Percentiles rank a stretch among this genome's conserved stretches.
phyloP scores from a whole-genome alignment of 495 filamentous ascomycete species.

The Penicillium canariense region DNA sequence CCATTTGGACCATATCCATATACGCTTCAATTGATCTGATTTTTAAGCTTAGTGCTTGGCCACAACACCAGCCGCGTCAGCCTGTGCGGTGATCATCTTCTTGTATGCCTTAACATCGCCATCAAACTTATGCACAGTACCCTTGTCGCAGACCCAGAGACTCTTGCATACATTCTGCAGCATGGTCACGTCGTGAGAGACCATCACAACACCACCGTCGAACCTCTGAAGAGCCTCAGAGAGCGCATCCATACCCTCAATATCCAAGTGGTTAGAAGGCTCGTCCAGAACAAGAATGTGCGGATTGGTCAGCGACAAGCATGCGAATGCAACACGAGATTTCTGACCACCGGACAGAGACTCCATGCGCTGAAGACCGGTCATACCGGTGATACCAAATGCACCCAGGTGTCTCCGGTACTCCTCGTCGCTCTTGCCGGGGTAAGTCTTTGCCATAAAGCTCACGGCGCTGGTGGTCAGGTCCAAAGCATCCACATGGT shows the following conservation, averaged over 20 bases:
- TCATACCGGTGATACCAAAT: constrained; percentile 98
- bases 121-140: constrained; percentile 93
- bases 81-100: constrained; percentile 89
- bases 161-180: constrained; percentile 90
- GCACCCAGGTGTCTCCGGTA: constrained; percentile 94
- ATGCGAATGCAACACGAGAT: constrained; percentile 95
- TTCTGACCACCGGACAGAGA: constrained; percentile 96
- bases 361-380: constrained; percentile 94
- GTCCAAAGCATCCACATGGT: constrained; percentile 97
- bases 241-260: constrained; percentile 98
- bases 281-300: constrained; percentile 98
- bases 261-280: constrained; percentile 97
- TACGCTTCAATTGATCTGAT: not conserved
- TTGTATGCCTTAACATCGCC: constrained; percentile 97
- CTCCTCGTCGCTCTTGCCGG: constrained; percentile 90
- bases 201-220: constrained; percentile 95
- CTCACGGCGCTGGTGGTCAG: constrained; percentile 81
- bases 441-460: constrained; percentile 93
- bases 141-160: constrained; percentile 95
- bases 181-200: constrained; percentile 99
- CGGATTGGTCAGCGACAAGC: constrained; percentile 85
- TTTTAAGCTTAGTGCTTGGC: constrained; percentile 32
- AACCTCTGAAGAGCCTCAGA: constrained; percentile 79
- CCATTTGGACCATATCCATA: not conserved
- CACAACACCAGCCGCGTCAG: constrained; percentile 79